Conservation (phyloP, 2,329 filamentous ascomycete species). For the Fusarium sp. region DNA sequence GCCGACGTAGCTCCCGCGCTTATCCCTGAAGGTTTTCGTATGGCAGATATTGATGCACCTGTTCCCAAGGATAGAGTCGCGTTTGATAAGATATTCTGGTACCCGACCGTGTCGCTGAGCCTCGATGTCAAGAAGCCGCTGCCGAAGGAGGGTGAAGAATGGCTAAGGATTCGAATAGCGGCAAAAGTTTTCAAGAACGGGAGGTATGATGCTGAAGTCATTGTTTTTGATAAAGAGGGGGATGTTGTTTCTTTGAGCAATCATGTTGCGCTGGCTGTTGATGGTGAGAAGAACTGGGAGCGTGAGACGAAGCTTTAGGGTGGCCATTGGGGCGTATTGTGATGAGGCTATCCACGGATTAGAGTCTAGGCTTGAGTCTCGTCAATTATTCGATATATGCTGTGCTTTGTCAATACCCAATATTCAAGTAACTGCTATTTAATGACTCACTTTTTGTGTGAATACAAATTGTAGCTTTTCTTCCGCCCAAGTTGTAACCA, state of each 20-base stretch:
- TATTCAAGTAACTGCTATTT: no score
- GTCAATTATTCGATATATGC: no score
- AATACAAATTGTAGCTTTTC: no score
- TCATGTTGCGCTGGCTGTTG: constrained; percentile 52
- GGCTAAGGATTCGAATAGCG: constrained; percentile 76
- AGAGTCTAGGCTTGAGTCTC: neutral
- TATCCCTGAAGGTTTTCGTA: constrained; percentile 69
- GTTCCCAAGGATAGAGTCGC: constrained; percentile 40
- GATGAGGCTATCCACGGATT: neutral
- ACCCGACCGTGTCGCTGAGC: constrained; percentile 82
- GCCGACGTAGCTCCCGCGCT: constrained; percentile 77
- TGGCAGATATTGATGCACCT: constrained; percentile 43
- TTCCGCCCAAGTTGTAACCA: no score
- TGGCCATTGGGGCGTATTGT: neutral
- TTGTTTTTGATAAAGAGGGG: constrained; percentile 68
- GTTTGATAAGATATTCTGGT: constrained; percentile 70
- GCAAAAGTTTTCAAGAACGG: constrained; percentile 79
- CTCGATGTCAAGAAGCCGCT: constrained; percentile 83
- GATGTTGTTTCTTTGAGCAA: constrained; percentile 53
- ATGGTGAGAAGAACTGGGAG: constrained; percentile 44
- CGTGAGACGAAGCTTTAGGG: constrained; percentile 56
- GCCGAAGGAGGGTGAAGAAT: constrained; percentile 77
- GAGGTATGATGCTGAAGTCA: constrained; percentile 80
- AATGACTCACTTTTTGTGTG: no score
- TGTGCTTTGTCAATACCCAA: no score